phyloP scores from a whole-genome alignment of 495 filamentous ascomycete genomes.

The Oleoguttula mirabilis region DNA sequence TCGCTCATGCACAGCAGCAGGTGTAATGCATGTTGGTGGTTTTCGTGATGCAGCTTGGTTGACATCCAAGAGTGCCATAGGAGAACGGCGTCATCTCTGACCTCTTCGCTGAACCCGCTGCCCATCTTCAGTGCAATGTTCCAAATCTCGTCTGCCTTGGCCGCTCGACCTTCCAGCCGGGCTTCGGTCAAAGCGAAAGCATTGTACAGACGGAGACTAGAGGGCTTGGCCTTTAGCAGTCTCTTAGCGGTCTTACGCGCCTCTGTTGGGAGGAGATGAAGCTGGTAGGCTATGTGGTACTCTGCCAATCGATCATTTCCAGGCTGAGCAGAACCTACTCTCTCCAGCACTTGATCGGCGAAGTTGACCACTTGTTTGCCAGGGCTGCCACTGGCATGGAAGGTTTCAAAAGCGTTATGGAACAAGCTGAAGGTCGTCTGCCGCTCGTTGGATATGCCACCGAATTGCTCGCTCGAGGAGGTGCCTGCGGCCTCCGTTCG shows the following conservation, averaged over 20 bases:
- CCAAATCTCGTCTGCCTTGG: constrained; percentile 52
- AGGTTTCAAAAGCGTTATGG: not conserved
- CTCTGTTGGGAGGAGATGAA: constrained; percentile 35
- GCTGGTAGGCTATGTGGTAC: constrained; percentile 60
- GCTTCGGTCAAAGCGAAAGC: constrained; percentile 64
- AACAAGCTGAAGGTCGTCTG: constrained; percentile 5
- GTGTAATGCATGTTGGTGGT: constrained; percentile 37
- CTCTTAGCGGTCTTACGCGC: constrained; percentile 52
- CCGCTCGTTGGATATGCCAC: not conserved
- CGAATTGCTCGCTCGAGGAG: constrained; percentile 2
- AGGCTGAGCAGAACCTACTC: constrained; percentile 36
- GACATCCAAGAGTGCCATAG: constrained; percentile 65
- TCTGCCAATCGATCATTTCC: constrained; percentile 48
- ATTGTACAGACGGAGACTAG: constrained; percentile 61
- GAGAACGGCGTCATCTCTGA: constrained; percentile 36
- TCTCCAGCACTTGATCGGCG: constrained; percentile 36
- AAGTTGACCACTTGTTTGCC: constrained; percentile 37
- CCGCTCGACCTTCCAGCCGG: constrained; percentile 39
- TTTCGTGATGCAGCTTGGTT: constrained; percentile 44
- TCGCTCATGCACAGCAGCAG: constrained; percentile 36
- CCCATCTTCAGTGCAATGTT: constrained; percentile 50
- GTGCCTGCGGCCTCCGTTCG: too few relatives aligned
- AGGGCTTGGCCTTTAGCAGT: constrained; percentile 53
- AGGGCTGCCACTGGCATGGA: too few relatives aligned
- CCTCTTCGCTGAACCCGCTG: constrained; percentile 29